Evolutionary conservation across 164 flowering plant species (phyloP).

Genomic region (Magnolia changhungtana): DNA sequence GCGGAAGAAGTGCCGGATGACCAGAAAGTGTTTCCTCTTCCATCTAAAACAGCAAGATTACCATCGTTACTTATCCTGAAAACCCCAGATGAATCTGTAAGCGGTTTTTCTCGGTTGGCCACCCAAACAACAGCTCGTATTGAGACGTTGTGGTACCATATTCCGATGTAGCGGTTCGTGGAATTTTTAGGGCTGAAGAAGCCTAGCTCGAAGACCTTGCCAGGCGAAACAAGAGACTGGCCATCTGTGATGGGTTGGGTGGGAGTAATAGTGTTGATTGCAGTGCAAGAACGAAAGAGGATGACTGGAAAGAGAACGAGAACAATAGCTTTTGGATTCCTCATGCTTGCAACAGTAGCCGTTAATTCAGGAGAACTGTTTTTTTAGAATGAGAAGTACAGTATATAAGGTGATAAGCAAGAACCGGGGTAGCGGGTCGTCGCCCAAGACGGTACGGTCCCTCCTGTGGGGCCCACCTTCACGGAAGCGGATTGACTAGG

Average conservation of each 20-base stretch:
- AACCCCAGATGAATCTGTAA: conserved; percentile 1
- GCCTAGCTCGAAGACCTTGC: neutral
- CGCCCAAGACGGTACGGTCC: no score
- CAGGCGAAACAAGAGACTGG: neutral
- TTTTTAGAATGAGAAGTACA: no score
- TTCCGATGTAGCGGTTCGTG: neutral
- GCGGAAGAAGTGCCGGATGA: neutral
- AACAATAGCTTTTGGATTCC: neutral
- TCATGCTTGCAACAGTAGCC: neutral
- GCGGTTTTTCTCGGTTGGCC: conserved; percentile 2
- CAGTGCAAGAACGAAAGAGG: neutral
- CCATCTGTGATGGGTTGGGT: conserved; percentile 3
- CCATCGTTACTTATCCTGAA: neutral
- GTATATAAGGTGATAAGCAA: no score
- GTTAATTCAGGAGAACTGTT: no score
- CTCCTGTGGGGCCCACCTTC: no score
- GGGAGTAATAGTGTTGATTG: neutral
- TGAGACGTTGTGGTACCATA: neutral
- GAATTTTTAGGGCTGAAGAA: conserved; percentile 9
- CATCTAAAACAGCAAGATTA: conserved; percentile 6
- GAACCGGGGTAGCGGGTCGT: no score
- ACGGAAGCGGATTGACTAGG: no score
- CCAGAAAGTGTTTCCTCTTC: conserved; percentile 5
- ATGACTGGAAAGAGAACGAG: neutral
- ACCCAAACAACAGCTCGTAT: conserved; percentile 2